Conservation (phyloP, 148 eudicot genomes). For the Suaeda aralocaspica region DNA sequence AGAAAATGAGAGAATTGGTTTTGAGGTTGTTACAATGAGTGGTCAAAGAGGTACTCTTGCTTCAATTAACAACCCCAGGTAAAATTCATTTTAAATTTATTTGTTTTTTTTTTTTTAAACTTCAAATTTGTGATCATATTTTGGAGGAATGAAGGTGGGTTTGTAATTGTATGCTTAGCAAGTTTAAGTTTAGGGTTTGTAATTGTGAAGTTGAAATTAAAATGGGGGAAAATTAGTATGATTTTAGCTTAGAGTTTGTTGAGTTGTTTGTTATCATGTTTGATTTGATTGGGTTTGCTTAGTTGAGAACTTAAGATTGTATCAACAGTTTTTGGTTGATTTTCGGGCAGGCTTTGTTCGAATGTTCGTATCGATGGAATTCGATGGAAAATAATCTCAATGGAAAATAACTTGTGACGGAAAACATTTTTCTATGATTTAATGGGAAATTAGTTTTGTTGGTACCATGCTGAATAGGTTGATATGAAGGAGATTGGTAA, state of each 20-base stretch:
- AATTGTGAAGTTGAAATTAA: no score
- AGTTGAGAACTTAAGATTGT: neutral
- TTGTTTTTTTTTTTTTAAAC: no score
- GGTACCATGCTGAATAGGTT: no score
- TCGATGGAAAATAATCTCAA: no score
- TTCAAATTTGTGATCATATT: neutral
- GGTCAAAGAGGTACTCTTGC: conserved; percentile 71
- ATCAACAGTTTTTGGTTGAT: neutral
- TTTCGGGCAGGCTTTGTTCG: no score
- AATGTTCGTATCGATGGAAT: no score
- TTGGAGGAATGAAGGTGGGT: neutral
- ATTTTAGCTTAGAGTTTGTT: neutral
- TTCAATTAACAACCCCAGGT: conserved; percentile 54
- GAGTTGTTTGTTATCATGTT: neutral
- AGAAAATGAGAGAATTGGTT: conserved; percentile 75
- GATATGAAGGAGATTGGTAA: no score
- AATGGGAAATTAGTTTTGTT: no score
- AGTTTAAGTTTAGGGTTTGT: neutral
- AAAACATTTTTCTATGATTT: no score
- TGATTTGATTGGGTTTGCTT: neutral
- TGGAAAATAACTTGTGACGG: no score
- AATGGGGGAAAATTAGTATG: no score
- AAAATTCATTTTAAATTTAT: neutral
- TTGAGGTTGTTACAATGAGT: conserved; percentile 70
- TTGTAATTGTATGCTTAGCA: neutral